A percentile compares a stretch with the other conserved stretches of the same genome.
These are phyloP conservation scores for Geum urbanum DNA, from an alignment of 306 rosid species.

Conservation along the genomic window DNA sequence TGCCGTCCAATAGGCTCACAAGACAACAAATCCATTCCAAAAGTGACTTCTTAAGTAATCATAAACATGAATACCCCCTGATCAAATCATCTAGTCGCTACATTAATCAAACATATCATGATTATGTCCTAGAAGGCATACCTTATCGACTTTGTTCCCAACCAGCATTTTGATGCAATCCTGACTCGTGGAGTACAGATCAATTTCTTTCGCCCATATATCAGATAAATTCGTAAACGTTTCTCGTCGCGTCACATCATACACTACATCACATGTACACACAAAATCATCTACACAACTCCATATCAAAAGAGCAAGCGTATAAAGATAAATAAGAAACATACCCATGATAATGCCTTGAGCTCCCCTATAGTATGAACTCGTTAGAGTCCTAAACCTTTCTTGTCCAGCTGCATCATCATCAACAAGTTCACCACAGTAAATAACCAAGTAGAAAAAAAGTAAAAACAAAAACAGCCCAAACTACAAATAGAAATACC, in stretches of 20 bases:
- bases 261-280: constrained; percentile 40
- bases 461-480: too few species aligned
- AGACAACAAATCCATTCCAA: background rate
- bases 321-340: background rate
- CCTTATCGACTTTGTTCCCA: constrained; percentile 79
- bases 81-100: background rate
- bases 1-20: background rate
- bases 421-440: background rate
- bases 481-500: constrained; percentile 33
- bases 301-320: background rate
- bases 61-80: background rate
- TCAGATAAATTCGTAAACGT: constrained; percentile 77
- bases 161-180: constrained; percentile 85
- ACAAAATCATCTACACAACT: background rate
- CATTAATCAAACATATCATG: background rate
- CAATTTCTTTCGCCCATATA: constrained; percentile 83
- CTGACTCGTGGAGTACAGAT: constrained; percentile 66
- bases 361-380: constrained; percentile 90
- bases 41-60: background rate
- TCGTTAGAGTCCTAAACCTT: constrained; percentile 76
- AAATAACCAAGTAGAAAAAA: background rate
- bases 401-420: constrained; percentile 75
- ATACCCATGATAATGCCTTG: constrained; percentile 83
- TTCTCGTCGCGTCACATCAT: constrained; percentile 61
- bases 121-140: constrained; percentile 3